Evolutionary conservation across 441 rosid species (phyloP), one percentile per base, ranked within the genome.

Genomic region (Isatis lusitanica): DNA sequence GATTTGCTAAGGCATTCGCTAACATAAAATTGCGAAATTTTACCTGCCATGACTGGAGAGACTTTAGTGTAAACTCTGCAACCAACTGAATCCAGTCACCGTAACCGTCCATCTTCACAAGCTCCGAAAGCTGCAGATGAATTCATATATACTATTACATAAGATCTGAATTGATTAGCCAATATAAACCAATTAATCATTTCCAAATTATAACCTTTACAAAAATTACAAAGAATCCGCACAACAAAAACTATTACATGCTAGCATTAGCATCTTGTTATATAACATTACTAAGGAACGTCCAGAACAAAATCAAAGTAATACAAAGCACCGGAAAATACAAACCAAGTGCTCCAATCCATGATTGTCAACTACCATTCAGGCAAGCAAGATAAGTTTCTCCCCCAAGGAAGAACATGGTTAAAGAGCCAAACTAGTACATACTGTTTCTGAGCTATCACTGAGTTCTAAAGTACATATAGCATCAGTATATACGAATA

Each of bases 1-100:
- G 44, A 39, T 24, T 57, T 46, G 26, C 38, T 33, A 43, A 69
- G 28, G 70, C 63, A 73, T 17, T 18, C 24, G 17, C n/a, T 15
- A 64, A 77, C 17, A 63, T 40, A 66, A 40, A 70, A 39, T 38
- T 60, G 65, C 26, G 38, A 78, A 70, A 55, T 48, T 35, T 51
- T 74, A 96, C 99, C 99, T 94, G 95, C 99, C 99, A 96, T 63
- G 99, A 92, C 79, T 87, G 97, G 85, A 96, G 85, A 53, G 98
- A 96, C 84, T 87, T 90, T 57, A 96, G 83, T 40, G 98, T 96
- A 83, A 96, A 94, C 64, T 92, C 97, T 9, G 99, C 99, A 39
- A 96, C 96, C 83, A 94, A 79, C 35, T 77, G 95, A 84, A 96
- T 96, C 99, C 99, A 96, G 61, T 94, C 99, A 83, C 96, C 82